Evolutionary conservation across 2,329 filamentous ascomycete species (phyloP), one percentile per base, ranked within the genome.

Genomic region (Scleromitrula shiraiana): DNA sequence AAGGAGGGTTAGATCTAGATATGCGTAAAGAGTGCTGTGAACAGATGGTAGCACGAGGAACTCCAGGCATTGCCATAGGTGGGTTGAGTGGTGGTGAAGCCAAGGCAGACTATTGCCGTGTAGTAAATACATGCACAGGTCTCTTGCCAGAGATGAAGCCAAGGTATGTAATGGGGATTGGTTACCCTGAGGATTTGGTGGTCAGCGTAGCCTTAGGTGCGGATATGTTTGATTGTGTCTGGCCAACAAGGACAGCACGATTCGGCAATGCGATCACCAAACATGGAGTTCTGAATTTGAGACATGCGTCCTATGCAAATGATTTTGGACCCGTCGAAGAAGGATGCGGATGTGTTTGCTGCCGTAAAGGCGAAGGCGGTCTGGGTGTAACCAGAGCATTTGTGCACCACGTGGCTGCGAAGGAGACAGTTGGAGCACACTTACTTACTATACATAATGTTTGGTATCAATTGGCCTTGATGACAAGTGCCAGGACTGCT

Each of bases 151-250:
- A 91, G 50, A 73, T 86, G 53, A 98, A 98, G 68, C 93, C 93
- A n/a, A 78, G 93, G 64, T 98, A 98, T 68, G 91, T 98, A 49
- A 98, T 98, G 94, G 93, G 93, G 15, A 93, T 98, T 57, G 89
- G 93, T 10, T 98, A 96, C 66, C 93, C 93, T 1, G 93, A 97
- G 69, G 93, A 98, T 62, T 73, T 98, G 48, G 79, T 98, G 2
- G 90, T 98, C 32, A 94, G 88, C 45, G 83, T 96, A 4, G 93
- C 93, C 1, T 75, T 98, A 0, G 93, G 93, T 3, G 93, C 93
- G 41, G 93, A 98, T 68, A 98, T 98, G 93, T 98, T 98, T 64
- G 93, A 98, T 68, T 98, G 94, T 63, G 93, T 98, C 6, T 98
- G 93, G 93, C 94, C 93, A 1, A 97, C 93, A 4, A 77, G 93